These are phyloP conservation scores for Cicer arietinum DNA, from an alignment of 306 rosid genomes.

Conservation along the genomic window DNA sequence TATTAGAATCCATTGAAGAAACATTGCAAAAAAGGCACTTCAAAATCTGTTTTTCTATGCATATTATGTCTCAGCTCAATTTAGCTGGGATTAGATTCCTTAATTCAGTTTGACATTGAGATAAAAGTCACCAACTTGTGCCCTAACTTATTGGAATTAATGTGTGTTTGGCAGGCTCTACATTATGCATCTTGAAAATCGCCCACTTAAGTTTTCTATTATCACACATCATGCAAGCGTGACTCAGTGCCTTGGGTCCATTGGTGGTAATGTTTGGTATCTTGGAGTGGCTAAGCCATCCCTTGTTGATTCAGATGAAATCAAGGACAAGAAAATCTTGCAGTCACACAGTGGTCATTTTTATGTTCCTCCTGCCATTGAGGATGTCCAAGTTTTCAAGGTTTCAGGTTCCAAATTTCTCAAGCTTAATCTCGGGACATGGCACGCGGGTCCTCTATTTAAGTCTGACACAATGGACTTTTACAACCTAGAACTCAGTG, in stretches of 20 bases:
- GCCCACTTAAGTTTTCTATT: constrained; percentile 57
- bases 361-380: constrained; percentile 66
- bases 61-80: constrained; percentile 2
- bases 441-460: constrained; percentile 97
- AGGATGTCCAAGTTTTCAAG: constrained; percentile 69
- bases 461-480: constrained; percentile 63
- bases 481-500: constrained; percentile 72
- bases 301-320: constrained; percentile 53
- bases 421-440: constrained; percentile 82
- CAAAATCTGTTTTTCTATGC: constrained; percentile 2
- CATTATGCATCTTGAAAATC: constrained; percentile 68
- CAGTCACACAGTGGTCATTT: constrained; percentile 60
- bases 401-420: constrained; percentile 76
- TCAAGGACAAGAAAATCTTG: constrained; percentile 44
- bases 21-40: background rate
- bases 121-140: background rate
- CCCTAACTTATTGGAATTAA: background rate
- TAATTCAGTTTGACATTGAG: constrained; percentile 14
- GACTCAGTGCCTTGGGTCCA: constrained; percentile 89
- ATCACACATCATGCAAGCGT: constrained; percentile 88
- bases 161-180: constrained; percentile 57
- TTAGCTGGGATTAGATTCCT: constrained; percentile 16
- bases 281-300: constrained; percentile 88
- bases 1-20: constrained; percentile 26
- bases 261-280: constrained; percentile 81